Conservation (phyloP, 495 filamentous ascomycete species). For the Daldinia decipiens region DNA sequence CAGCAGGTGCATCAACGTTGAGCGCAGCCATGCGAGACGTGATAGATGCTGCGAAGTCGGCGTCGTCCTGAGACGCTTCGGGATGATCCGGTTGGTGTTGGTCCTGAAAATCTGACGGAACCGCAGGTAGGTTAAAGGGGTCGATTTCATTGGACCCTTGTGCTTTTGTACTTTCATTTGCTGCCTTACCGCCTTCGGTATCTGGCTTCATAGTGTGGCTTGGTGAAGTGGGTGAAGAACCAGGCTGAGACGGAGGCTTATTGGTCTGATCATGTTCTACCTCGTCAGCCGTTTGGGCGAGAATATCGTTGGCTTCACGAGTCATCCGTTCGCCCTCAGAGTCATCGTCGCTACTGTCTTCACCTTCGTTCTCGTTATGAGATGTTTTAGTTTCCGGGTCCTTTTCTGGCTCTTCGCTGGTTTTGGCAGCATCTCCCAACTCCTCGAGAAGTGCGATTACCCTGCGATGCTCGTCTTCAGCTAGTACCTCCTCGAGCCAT, state of each 20-base stretch:
- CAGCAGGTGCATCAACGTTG: conserved; percentile 38
- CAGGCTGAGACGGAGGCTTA: conserved; percentile 16
- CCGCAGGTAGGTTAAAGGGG: conserved; percentile 49
- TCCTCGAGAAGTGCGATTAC: conserved; percentile 45
- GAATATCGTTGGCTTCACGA: conserved; percentile 48
- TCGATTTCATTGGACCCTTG: conserved; percentile 12
- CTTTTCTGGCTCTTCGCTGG: background rate
- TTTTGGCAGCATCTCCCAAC: conserved; percentile 29
- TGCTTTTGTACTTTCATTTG: background rate
- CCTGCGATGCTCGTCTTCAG: conserved; percentile 43
- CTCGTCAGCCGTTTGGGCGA: conserved; percentile 54
- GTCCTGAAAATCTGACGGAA: conserved; percentile 49
- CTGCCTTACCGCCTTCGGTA: conserved; percentile 1
- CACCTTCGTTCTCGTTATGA: conserved; percentile 25
- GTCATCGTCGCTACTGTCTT: conserved; percentile 43
- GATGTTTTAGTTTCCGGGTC: background rate
- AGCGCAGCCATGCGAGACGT: conserved; percentile 55
- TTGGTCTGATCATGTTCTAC: conserved; percentile 43
- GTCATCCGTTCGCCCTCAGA: conserved; percentile 57
- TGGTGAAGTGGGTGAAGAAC: conserved; percentile 19
- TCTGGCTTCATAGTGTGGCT: conserved; percentile 17
- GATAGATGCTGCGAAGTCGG: conserved; percentile 54
- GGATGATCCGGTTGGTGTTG: conserved; percentile 35
- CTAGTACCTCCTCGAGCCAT: conserved; percentile 41
- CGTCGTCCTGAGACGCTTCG: conserved; percentile 22